Evolutionary conservation across 768 basidiomycete genomes (phyloP).

Genomic region (Grammothele lineata): DNA sequence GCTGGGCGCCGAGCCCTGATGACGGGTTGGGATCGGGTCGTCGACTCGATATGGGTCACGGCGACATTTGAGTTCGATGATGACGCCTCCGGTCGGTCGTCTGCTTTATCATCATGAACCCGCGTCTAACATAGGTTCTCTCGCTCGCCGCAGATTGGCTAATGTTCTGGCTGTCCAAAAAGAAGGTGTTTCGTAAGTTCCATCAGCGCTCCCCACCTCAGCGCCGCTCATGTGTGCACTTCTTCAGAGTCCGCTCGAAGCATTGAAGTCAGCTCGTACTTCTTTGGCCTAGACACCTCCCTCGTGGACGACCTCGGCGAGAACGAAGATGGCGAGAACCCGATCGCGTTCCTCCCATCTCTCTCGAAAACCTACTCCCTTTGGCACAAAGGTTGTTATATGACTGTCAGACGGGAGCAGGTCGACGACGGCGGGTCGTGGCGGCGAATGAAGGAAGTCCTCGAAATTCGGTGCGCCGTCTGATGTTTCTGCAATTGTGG

Average conservation of each 20-base stretch:
- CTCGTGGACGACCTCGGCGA: slow-evolving; percentile 2
- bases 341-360: slow-evolving; percentile 38
- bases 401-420: slow-evolving; percentile 30
- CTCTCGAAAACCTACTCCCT: slow-evolving; percentile 35
- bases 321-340: not conserved
- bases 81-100: slow-evolving; percentile 45
- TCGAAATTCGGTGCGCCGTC: slow-evolving; percentile 39
- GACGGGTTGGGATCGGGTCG: slow-evolving; percentile 37
- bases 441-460: slow-evolving; percentile 31
- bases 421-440: slow-evolving; percentile 28
- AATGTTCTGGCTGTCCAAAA: slow-evolving; percentile 62
- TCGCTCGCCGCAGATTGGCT: slow-evolving; percentile 67
- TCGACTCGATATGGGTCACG: slow-evolving; percentile 57
- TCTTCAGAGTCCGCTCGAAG: slow-evolving; percentile 20
- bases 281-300: slow-evolving; percentile 3
- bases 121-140: too few species aligned
- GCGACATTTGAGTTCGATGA: slow-evolving; percentile 59
- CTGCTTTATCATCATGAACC: too few species aligned
- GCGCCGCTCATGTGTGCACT: not conserved
- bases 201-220: not conserved
- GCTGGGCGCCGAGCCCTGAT: slow-evolving; percentile 45
- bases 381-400: slow-evolving; percentile 41
- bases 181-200: slow-evolving; percentile 20
- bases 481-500: too few species aligned
- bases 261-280: slow-evolving; percentile 20